phyloP scores from a whole-genome alignment of 2,329 filamentous ascomycete species.

The Trichoderma guizhouense region DNA sequence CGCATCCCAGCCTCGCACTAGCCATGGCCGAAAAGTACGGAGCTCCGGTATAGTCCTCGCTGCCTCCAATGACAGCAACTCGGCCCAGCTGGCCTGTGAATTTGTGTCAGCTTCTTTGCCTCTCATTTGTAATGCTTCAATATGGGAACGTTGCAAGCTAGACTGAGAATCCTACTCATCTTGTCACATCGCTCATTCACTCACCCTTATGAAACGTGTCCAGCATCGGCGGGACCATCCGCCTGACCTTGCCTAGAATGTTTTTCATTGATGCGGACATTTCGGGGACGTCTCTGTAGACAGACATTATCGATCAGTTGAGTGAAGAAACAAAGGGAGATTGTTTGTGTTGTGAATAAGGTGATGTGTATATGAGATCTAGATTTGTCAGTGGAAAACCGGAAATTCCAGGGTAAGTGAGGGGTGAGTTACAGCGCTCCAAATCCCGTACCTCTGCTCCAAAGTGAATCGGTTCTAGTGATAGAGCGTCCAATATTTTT shows the following conservation, averaged over 20 bases:
- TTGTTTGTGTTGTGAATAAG: neutral
- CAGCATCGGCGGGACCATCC: constrained; percentile 91
- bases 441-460: neutral
- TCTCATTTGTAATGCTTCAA: neutral
- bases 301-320: constrained; percentile 22
- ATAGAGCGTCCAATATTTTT: neutral
- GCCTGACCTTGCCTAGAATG: constrained; percentile 75
- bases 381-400: neutral
- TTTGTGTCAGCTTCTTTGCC: constrained; percentile 17
- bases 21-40: constrained; percentile 99
- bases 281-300: constrained; percentile 29
- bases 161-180: neutral
- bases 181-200: constrained; percentile 18
- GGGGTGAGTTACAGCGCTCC: neutral
- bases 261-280: constrained; percentile 72
- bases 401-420: neutral
- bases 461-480: neutral
- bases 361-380: neutral
- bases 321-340: neutral
- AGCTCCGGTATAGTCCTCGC: constrained; percentile 93
- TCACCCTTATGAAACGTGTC: constrained; percentile 94
- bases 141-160: neutral
- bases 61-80: constrained; percentile 90
- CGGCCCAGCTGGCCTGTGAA: constrained; percentile 79
- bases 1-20: constrained; percentile 78